Conservation (phyloP, 768 basidiomycete species). For the Termitomyces sp. region DNA sequence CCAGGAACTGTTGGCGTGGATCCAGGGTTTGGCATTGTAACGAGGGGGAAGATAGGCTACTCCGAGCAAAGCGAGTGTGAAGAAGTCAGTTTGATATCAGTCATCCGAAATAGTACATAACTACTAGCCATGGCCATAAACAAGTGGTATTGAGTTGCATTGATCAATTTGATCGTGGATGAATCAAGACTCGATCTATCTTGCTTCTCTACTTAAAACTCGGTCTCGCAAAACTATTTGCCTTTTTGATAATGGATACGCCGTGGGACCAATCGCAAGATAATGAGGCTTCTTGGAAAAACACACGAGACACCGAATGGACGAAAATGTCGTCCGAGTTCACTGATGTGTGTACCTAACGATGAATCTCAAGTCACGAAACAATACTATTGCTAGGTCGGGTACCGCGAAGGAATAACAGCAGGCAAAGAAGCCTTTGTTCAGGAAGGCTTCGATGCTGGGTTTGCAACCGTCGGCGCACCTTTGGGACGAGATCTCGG, state of each 20-base stretch:
- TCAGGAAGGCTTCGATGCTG: conserved; percentile 88
- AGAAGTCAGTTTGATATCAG: background rate
- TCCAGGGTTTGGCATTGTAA: background rate
- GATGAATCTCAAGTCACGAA: background rate
- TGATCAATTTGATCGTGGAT: too few relatives aligned
- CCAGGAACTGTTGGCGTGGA: conserved; percentile 12
- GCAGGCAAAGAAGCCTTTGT: conserved; percentile 85
- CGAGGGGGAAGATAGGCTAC: background rate
- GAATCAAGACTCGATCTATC: too few relatives aligned
- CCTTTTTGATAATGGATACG: conserved; percentile 37
- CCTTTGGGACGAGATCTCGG: conserved; percentile 80
- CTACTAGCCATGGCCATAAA: too few relatives aligned
- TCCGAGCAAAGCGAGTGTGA: background rate
- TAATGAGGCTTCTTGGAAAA: conserved; percentile 9
- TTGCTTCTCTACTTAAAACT: too few relatives aligned
- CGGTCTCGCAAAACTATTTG: background rate
- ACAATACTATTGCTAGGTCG: conserved; percentile 50
- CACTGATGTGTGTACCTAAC: conserved; percentile 50
- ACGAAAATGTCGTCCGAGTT: conserved; percentile 62
- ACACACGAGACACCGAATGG: conserved; percentile 57
- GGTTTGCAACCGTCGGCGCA: conserved; percentile 69
- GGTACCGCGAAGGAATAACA: conserved; percentile 95
- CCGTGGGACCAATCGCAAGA: conserved; percentile 56
- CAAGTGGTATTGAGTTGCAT: too few relatives aligned
- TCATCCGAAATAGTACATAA: background rate